Base-by-base conservation (phyloP, 2,329 filamentous ascomycete species). In the Stemphylium beticola region DNA sequence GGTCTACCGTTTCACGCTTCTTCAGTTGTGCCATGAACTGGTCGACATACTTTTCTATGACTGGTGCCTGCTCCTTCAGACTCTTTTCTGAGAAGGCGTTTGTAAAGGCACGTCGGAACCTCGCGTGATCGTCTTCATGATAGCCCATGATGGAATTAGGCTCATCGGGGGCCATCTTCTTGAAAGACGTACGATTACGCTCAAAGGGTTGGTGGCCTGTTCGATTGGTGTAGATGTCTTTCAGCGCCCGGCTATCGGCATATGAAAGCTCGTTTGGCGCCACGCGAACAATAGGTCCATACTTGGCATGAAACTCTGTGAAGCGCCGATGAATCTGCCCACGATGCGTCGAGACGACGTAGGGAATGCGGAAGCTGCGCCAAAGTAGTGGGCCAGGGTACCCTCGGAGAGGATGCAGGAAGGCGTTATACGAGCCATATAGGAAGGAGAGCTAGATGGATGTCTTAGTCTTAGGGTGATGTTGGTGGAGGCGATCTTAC, bases 201-300 rank as follows among this genome's bases (percentile, higher is more conserved):
- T 59, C 51, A 43, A 73, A 69, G 1, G 48, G 57, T 14, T 58
- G 49, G 43, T 68, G 65, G 11, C 64, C 66, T 1, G 66, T 57
- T 10, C 68, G 62, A 9, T 52, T 67, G 17, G 24, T 39, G n/a
- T 72, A 73, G 15, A 72, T 69, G 17, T 73, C 68, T 48, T 64
- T 67, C 62, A 65, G 64, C n/a, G 68, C 68, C 22, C 53, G 49
- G 24, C 61, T 54, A 36, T 67, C 58, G 12, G 65, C 57, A 44
- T 67, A 72, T 0, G 66, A 71, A 0, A 73, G 57, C 38, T 72
- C 68, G 42, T 72, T 62, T 1, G 68, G 68, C 4, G 69, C 68
- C 8, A 72, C 64, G 4, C 69, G 62, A 4, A 73, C 66, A 11
- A 71, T 48, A 1, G 63, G 57, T 8, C 69, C 69, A 49, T 72